A percentile compares a stretch with the other conserved stretches of the same genome.
Conservation (phyloP, 192 early-diverging fungal genomes). For the Irineochytrium annulatum region DNA sequence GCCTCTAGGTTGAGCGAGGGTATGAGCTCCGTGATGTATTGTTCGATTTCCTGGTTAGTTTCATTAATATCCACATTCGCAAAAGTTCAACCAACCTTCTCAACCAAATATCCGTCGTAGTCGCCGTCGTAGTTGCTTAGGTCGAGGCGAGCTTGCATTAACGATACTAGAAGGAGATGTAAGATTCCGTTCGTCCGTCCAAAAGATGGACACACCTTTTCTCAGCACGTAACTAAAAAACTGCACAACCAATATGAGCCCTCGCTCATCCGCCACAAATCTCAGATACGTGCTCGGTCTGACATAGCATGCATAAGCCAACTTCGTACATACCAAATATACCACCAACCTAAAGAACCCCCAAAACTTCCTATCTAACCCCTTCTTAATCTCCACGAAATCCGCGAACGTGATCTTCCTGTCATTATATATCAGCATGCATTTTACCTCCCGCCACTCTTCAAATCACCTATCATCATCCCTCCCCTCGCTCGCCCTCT, state of each 20-base stretch:
- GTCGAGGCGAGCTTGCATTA: constrained; percentile 45
- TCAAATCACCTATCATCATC: constrained; percentile 13
- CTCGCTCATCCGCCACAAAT: constrained; percentile 31
- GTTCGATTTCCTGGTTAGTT: constrained; percentile 30
- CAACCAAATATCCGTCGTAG: constrained; percentile 42
- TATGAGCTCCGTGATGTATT: constrained; percentile 46
- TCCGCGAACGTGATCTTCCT: constrained; percentile 27
- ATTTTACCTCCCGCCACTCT: neutral
- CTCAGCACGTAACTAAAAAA: constrained; percentile 46
- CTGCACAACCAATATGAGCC: constrained; percentile 26
- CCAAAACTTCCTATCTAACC: constrained; percentile 30
- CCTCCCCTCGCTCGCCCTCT: constrained; percentile 13
- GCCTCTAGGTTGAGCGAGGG: constrained; percentile 36
- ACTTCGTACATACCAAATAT: too few species aligned
- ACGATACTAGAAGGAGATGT: constrained; percentile 25
- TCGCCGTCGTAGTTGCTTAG: constrained; percentile 40
- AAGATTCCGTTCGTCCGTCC: neutral
- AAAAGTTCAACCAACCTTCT: constrained; percentile 22
- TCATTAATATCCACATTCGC: neutral
- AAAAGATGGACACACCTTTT: constrained; percentile 28
- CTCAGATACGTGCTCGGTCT: constrained; percentile 37
- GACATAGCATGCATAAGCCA: too few species aligned
- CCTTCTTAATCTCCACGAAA: constrained; percentile 13
- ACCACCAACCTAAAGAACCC: constrained; percentile 27
- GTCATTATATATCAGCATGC: neutral